Evolutionary conservation across 768 basidiomycete genomes (phyloP).

Genomic region (Lanmaoa rubissima): DNA sequence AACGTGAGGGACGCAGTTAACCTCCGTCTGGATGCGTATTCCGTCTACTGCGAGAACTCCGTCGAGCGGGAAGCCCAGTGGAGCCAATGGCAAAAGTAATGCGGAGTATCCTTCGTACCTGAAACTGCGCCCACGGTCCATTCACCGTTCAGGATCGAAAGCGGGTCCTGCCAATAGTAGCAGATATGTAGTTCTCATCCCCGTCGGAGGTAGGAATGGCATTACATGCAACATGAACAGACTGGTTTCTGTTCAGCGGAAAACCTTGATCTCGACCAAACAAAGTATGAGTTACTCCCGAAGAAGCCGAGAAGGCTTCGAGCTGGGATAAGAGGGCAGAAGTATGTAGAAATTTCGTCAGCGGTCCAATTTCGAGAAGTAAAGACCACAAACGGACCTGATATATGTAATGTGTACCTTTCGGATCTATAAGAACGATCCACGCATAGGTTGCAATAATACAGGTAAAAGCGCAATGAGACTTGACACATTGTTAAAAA

Average conservation of each 20-base stretch:
- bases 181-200: no score
- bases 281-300: no score
- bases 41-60: neutral
- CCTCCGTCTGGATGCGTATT: neutral
- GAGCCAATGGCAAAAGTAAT: neutral
- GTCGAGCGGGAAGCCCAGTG: no score
- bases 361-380: no score
- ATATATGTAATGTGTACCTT: neutral
- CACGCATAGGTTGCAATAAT: neutral
- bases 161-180: neutral
- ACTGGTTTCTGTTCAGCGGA: neutral
- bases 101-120: neutral
- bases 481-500: neutral
- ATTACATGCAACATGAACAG: neutral
- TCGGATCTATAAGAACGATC: neutral
- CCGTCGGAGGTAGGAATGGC: neutral
- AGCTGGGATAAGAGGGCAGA: neutral
- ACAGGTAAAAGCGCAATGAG: neutral
- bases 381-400: neutral
- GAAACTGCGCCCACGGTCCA: neutral
- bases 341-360: neutral
- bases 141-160: neutral
- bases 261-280: no score
- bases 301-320: neutral
- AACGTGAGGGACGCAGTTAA: neutral